Percentiles rank a stretch among this genome's conserved stretches.
Conservation (phyloP, 2,329 filamentous ascomycete genomes). For the Fusarium solani-melongenae region DNA sequence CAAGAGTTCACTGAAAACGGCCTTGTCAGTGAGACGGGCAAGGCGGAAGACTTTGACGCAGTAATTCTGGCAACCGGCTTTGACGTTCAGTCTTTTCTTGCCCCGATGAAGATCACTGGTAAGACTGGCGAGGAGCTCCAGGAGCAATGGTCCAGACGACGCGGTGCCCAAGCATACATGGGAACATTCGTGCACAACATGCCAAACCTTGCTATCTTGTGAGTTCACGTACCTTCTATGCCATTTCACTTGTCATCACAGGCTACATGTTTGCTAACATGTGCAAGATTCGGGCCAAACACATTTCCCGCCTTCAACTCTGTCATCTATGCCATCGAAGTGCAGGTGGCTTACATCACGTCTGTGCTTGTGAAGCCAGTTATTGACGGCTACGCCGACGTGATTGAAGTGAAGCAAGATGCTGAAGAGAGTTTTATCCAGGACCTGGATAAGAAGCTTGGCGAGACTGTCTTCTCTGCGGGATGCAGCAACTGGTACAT, state of each 20-base stretch:
- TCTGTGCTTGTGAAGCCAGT: constrained; percentile 10
- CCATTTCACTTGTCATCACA: no score
- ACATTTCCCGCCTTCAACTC: constrained; percentile 42
- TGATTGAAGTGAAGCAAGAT: background rate
- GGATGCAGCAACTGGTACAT: constrained; percentile 58
- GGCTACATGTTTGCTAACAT: background rate
- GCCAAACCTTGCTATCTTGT: constrained; percentile 47
- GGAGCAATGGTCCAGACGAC: background rate
- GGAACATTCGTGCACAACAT: constrained; percentile 46
- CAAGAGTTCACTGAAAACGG: constrained; percentile 35
- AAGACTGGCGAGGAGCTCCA: background rate
- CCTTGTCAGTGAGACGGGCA: constrained; percentile 1
- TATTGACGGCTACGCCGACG: constrained; percentile 1
- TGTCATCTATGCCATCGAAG: constrained; percentile 44
- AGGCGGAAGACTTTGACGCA: constrained; percentile 33
- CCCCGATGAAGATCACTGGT: constrained; percentile 12
- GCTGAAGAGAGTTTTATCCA: background rate
- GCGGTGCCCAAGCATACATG: constrained; percentile 46
- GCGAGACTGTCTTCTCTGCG: constrained; percentile 49
- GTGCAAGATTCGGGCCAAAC: constrained; percentile 13
- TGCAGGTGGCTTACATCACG: constrained; percentile 33
- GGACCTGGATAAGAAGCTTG: constrained; percentile 26
- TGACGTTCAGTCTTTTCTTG: constrained; percentile 38
- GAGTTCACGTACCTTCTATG: background rate
- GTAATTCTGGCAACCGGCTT: constrained; percentile 46